Evolutionary conservation across 75 land plant genomes (phyloP).

Genomic region (Pinus tabuliformis): DNA sequence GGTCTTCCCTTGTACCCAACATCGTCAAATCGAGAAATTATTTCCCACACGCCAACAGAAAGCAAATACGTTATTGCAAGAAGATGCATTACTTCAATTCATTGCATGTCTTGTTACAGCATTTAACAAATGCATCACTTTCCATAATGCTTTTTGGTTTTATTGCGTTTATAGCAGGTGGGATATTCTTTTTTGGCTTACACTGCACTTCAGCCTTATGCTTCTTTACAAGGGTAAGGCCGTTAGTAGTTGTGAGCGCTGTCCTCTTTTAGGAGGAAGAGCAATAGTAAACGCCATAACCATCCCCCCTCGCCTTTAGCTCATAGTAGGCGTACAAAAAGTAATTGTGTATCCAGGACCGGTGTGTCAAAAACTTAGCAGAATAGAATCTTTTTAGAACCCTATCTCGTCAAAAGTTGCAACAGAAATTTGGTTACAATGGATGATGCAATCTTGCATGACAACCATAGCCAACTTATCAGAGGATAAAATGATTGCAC

Average conservation of each 20-base stretch:
- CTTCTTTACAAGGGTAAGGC: background rate
- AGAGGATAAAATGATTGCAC: background rate
- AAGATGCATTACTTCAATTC: background rate
- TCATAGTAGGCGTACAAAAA: slow-evolving; percentile 1
- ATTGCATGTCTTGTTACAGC: background rate
- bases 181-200: slow-evolving; percentile 6
- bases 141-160: background rate
- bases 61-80: background rate
- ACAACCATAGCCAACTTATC: background rate
- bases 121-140: background rate
- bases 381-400: background rate
- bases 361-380: background rate
- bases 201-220: slow-evolving; percentile 6
- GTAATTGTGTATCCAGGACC: background rate
- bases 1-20: slow-evolving; percentile 11
- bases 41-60: slow-evolving; percentile 5
- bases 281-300: background rate
- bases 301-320: background rate
- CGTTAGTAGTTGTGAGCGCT: background rate
- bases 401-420: background rate
- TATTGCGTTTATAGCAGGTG: background rate
- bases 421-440: too few relatives aligned
- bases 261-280: background rate
- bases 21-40: background rate
- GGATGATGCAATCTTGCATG: background rate